Evolutionary conservation across 2,329 filamentous ascomycete species (phyloP), one percentile per base, ranked within the genome.

Genomic region (Acephala macrosclerotiorum): DNA sequence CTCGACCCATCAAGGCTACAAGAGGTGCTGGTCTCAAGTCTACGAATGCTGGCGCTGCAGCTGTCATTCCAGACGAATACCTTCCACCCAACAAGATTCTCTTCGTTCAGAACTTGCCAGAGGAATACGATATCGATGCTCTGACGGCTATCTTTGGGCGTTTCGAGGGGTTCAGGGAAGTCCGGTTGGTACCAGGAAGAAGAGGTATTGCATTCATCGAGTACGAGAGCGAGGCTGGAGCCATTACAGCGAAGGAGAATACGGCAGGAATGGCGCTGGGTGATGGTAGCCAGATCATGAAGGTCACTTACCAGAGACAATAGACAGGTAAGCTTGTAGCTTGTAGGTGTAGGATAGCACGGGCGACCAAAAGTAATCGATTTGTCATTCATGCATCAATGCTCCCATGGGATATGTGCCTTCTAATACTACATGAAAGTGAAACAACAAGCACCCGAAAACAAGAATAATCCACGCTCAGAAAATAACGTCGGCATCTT

Each of bases 1-100:
- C 76, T 29, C 87, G 91, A 58, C 88, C 91, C 0, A 81, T 87
- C 62, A 95, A 95, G 82, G 84, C 89, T 18, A 85, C 87, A n/a
- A 86, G 89, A 73, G 88, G 89, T 49, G 83, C 87, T 26, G 92
- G 92, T 38, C 87, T 95, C 81, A 96, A 96, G 78, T 87, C 92
- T 5, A 91, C 90, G 0, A 88, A 87, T 65, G 85, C 88, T 6
- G 84, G 88, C 16, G 84, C 88, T 1, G 84, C 90, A 3, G 85
- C 91, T 12, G 90, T 94, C 63, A 90, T 98, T 20, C 94, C 94
- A n/a, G 96, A 98, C 85, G 96, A 99, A 80, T 98, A 97, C 79
- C 87, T 98, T 3, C 95, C 95, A 3, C 95, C 96, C 40, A 98
- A 98, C 87, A 97, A 97, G 83, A 97, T 94, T 71, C 86, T 99